Base-by-base conservation (phyloP, 164 flowering plant species). In the Umbilicus rupestris region DNA sequence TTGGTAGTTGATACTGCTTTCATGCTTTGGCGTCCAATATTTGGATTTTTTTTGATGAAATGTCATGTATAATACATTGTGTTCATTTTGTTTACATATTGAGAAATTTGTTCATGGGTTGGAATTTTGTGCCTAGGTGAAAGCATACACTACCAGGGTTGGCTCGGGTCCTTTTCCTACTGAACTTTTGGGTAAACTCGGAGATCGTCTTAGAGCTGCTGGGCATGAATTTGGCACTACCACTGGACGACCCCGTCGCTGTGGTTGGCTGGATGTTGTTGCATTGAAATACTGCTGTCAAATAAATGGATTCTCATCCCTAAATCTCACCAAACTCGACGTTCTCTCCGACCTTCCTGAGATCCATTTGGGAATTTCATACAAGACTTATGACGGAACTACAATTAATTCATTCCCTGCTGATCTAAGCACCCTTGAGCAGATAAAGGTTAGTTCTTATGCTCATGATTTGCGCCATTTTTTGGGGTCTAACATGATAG, bases 81-180 rank as follows among this genome's bases (percentile, higher is more conserved):
- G 1, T 1, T 24, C 28, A 8, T 50, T 50, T 50, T 22, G 29
- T 50, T 50, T 50, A 31, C 39, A 37, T 8, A 37, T 63, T 5
- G 46, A 11, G 24, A 63, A 37, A 5, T 62, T 1, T 41, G 33
- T 28, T 55, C 29, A 55, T 63, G 45, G 39, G 28, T 37, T 5
- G 5, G 24, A 20, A 29, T 66, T 49, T 65, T n/a, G 41, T 11
- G 6, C 79, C 75, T 85, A 90, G 98, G 98, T 93, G 24, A 93
- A 93, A 78, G 97, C 98, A 16, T 93, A 93, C 77, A 93, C 96
- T 22, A 83, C 96, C 30, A 85, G 98, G 71, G 98, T 93, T 72
- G 98, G 98, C 58, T 87, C 94, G 12, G 98, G 98, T 73, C 98
- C 98, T 55, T 90, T 90, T 73, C 97, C 98, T 0, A 93, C 98